Evolutionary conservation across 345 rosid genomes (phyloP).

Genomic region (Eucalyptus curtisii): DNA sequence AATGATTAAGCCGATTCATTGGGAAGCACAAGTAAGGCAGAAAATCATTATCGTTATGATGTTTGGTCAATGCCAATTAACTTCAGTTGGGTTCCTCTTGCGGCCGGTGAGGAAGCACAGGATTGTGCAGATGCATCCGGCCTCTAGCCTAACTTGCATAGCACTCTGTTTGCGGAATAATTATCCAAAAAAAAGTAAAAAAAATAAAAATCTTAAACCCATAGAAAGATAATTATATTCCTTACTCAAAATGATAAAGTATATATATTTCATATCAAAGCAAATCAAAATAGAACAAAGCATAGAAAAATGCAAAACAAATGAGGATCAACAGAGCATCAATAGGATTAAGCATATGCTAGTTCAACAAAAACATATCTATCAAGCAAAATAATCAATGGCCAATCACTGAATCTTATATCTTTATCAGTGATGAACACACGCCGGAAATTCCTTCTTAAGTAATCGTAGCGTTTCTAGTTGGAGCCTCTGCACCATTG

Average conservation of each 20-base stretch:
- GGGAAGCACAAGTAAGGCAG: neutral
- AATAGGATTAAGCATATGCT: neutral
- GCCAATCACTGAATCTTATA: no score
- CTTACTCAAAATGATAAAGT: no score
- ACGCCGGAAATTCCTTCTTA: rapidly evolving
- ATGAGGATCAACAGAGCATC: no score
- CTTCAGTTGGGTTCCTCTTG: neutral
- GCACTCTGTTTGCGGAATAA: neutral
- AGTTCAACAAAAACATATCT: neutral
- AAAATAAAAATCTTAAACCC: neutral
- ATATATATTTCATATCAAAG: no score
- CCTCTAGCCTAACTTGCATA: neutral
- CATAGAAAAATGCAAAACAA: no score
- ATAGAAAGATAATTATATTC: no score
- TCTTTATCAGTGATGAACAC: no score
- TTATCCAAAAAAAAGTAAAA: neutral
- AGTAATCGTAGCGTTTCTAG: neutral
- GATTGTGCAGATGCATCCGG: neutral
- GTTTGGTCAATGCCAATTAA: neutral
- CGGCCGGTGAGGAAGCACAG: neutral
- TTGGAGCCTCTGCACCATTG: neutral
- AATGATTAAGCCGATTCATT: neutral
- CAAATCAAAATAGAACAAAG: no score
- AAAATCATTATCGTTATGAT: neutral
- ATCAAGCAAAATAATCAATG: neutral